Evolutionary conservation across 129 eudicot species (phyloP).

Genomic region (Mikania micrantha): DNA sequence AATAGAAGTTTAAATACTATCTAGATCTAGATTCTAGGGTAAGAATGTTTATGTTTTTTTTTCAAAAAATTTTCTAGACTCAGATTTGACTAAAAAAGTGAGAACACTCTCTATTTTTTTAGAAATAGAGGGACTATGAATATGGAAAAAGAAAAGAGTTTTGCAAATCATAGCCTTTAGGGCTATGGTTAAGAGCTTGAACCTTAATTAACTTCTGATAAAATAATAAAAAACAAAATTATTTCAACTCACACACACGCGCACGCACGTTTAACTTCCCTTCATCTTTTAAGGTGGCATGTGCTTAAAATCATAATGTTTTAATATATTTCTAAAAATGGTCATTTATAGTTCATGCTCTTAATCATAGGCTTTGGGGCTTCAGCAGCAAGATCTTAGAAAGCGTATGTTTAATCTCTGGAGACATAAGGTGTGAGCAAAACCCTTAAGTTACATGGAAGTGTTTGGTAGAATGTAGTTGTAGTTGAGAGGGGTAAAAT

Average conservation of each 20-base stretch:
- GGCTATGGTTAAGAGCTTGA: not conserved
- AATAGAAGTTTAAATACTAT: not conserved
- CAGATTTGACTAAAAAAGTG: conserved; percentile 2
- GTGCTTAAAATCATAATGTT: not conserved
- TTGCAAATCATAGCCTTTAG: not conserved
- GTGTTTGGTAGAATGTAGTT: not conserved
- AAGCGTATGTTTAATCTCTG: not conserved
- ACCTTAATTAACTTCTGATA: not conserved
- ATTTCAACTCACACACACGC: not conserved
- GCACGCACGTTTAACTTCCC: not conserved
- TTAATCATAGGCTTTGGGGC: not conserved
- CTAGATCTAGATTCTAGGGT: not conserved
- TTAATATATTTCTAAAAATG: no score
- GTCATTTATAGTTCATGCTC: not conserved
- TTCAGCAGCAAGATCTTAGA: not conserved
- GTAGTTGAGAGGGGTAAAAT: not conserved
- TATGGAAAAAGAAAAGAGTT: not conserved
- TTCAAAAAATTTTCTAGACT: not conserved
- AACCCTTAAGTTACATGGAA: not conserved
- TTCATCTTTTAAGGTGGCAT: not conserved
- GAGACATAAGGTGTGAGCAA: not conserved
- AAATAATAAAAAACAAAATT: not conserved
- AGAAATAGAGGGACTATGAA: not conserved
- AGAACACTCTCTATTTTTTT: not conserved
- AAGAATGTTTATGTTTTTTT: not conserved